Base-by-base conservation (phyloP, 2,329 filamentous ascomycete species). In the Metarhizium humberi region DNA sequence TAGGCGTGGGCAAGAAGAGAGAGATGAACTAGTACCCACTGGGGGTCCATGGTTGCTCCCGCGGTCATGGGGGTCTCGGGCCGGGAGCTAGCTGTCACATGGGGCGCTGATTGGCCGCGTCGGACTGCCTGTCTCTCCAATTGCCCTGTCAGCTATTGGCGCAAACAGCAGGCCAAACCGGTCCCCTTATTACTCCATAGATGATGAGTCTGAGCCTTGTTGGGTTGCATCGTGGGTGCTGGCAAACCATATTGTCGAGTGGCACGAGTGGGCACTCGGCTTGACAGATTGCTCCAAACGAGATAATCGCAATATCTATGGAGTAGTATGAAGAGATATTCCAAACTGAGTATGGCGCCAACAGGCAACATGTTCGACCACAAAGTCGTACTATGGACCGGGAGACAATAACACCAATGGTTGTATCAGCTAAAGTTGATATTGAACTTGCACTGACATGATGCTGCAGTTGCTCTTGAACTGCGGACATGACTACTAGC, bases 91-190 rank as follows among this genome's bases (percentile, higher is more conserved):
- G 51, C 51, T 52, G 36, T 52, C 51, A 14, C 25, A 20, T 52
- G 20, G 38, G 34, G 4, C 14, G 16, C 16, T 55, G 42, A 52
- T 49, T 55, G 50, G 54, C 16, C 43, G 48, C 53, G 53, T 54
- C 53, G 53, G 47, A 54, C 14, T 51, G 48, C 45, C 14, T 48
- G 45, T n/a, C 11, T 36, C 29, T 25, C 20, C 42, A 6, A 7
- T 30, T 18, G 16, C 14, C 29, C 18, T 49, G 43, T 16, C 3
- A 54, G 43, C 20, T 14, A 14, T 18, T 14, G 45, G 47, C 16
- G 38, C 40, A 20, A 45, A 34, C 51, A 34, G 18, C n/a, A 29
- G 40, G 45, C 45, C 45, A 48, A 30, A 46, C 43, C 20, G 6
- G 16, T 46, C 43, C 43, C 18, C 32, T 34, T 34, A 34, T 34